phyloP scores from a whole-genome alignment of 768 basidiomycete species.

The Tylopilus intermedius region DNA sequence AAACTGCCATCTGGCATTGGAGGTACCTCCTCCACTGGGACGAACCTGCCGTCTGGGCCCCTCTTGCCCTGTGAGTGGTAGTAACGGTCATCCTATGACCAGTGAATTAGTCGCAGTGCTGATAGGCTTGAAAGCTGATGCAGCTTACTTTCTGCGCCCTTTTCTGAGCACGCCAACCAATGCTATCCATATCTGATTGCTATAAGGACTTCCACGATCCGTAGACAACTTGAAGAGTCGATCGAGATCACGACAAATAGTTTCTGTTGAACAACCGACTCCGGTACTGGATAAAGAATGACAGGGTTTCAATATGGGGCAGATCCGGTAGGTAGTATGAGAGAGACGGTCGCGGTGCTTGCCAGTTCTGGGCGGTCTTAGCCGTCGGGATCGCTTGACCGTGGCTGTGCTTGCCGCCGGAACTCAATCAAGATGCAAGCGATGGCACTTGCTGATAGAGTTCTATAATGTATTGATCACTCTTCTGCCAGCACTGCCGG shows the following conservation, averaged over 20 bases:
- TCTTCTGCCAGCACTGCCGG: too few species aligned
- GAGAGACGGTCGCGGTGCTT: too few species aligned
- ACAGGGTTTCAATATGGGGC: background rate
- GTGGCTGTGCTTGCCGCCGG: too few species aligned
- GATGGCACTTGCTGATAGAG: too few species aligned
- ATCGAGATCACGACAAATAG: background rate
- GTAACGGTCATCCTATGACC: conserved; percentile 28
- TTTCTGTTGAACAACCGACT: background rate
- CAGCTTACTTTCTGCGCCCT: conserved; percentile 51
- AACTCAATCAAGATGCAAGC: too few species aligned
- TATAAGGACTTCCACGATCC: background rate
- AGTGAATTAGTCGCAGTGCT: background rate
- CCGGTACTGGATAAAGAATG: background rate
- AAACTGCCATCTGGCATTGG: conserved; percentile 57
- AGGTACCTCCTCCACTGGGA: conserved; percentile 51
- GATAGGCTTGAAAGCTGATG: background rate
- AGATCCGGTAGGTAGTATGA: too few species aligned
- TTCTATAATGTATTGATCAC: too few species aligned
- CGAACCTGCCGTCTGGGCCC: conserved; percentile 46
- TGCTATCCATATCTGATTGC: conserved; percentile 54
- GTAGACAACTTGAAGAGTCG: background rate
- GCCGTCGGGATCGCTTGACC: too few species aligned
- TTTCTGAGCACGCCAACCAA: conserved; percentile 71
- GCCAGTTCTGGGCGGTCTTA: too few species aligned
- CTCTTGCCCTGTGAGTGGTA: conserved; percentile 30